Base-by-base conservation (phyloP, 2,329 filamentous ascomycete species). In the Thelonectria blattea region DNA sequence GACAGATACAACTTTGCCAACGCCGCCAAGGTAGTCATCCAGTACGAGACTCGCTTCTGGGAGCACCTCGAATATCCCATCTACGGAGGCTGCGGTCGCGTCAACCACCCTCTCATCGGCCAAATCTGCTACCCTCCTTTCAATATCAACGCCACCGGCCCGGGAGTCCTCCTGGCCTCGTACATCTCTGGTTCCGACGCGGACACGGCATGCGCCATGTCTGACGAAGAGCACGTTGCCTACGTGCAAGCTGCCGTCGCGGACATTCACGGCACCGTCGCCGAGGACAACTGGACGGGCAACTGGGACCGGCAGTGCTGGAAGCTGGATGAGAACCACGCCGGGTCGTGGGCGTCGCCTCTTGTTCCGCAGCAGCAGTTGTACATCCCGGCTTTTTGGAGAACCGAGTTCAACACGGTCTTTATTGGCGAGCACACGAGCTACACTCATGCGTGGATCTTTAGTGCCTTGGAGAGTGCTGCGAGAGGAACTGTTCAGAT, bases 361-460 rank as follows among this genome's bases (percentile, higher is more conserved):
- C 71, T 76, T 0, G 76, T 83, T 1, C 80, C 80, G 0, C 85
- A 87, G 69, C 85, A 88, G 63, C 79, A 87, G 32, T 66, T 88
- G 5, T 88, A 85, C 60, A 72, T 88, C 2, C 85, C 86, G 0
- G 83, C 85, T 0, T 88, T 86, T 65, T 87, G 84, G 63, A 78
- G 84, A 63, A 88, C 85, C 0, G 85, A 88, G 74, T 81, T 81
- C 30, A 72, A 74, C 14, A 74, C 72, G 0, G 63, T 74, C 0
- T 75, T 73, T 3, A 69, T 74, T 0, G 72, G 73, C 3, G 72
- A 74, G 34, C 65, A 68, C 0, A 70, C 84, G 0, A 81, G 78
- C 32, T 86, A 84, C 68, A 87, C 85, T 1, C 85, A 87, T 69
- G 83, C 84, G 0, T 86, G 83, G 83, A 83, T 72, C 4, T 72